Evolutionary conservation across 306 rosid genomes (phyloP), one percentile per base, ranked within the genome.

Genomic region (Mimosa pudica): DNA sequence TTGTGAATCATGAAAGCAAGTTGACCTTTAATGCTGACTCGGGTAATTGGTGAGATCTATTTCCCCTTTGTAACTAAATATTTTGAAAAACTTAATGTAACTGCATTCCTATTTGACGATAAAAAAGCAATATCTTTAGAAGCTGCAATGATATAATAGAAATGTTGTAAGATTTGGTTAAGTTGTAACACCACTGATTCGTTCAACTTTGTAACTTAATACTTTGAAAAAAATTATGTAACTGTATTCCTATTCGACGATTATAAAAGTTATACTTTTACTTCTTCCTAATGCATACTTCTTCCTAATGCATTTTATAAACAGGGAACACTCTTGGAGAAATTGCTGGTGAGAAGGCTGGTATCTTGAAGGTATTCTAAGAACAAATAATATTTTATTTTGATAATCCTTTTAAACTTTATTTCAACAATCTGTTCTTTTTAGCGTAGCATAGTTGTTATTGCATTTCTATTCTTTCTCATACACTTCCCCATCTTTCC

Each of bases 341-440:
- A 85, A 92, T 95, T 83, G 98, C 98, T 33, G 92, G 95, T 75
- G 98, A 95, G 92, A 95, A 95, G 86, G 98, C 98, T 71, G 97
- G 98, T 75, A 95, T 95, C 85, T 84, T 95, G 84, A 95, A 95
- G 98, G 98, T 95, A 84, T 46, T 68, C 64, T 73, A 81, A 17
- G 79, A 82, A 71, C 71, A 57, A 66, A 82, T 44, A 54, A 4
- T 24, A 24, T 33, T 70, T 49, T 45, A 51, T 67, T 57, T 10
- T 46, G 6, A 24, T 45, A 79, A 6, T 48, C 42, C 0, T 57
- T 51, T 49, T 76, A 36, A 13, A 42, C 60, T 63, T 75, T 71
- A n/a, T 79, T 36, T 66, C 81, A 69, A 66, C 36, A 80, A 52
- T 41, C 32, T 58, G 77, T 77, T 24, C 70, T 81, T 77, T 77